These are phyloP conservation scores for Calonectria montana DNA, from an alignment of 2,329 filamentous ascomycete genomes.

Conservation along the genomic window DNA sequence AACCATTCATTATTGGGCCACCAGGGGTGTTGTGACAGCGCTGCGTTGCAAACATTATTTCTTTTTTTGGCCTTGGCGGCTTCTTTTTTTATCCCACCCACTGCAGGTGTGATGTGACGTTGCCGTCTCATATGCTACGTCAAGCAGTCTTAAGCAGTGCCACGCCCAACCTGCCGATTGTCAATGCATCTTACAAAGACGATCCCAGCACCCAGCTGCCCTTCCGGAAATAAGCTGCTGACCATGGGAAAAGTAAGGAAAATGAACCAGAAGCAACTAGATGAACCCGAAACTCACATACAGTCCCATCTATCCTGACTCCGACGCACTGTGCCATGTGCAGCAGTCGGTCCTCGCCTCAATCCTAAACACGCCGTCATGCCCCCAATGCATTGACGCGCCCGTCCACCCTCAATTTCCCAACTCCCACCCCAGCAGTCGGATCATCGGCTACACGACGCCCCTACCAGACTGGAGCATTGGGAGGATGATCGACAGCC, in stretches of 20 bases:
- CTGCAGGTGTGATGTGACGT: slow-evolving; percentile 1
- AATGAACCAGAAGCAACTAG: not conserved
- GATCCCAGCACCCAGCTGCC: not conserved
- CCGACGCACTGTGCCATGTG: slow-evolving; percentile 4
- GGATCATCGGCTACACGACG: slow-evolving; percentile 16
- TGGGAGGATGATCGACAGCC: slow-evolving; percentile 4
- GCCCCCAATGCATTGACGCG: not conserved
- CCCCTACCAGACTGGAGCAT: not conserved
- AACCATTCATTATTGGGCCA: not conserved
- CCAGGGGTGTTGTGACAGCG: not conserved
- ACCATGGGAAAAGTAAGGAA: not conserved
- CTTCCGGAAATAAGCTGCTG: not conserved
- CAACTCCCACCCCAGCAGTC: not conserved
- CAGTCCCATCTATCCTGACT: not conserved
- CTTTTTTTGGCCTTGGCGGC: not conserved
- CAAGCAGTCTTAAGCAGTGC: not conserved
- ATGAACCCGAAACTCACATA: not conserved
- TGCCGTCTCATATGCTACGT: not conserved
- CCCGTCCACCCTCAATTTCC: slow-evolving; percentile 2
- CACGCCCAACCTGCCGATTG: not conserved
- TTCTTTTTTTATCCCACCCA: slow-evolving; percentile 7
- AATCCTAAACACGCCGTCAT: slow-evolving; percentile 10
- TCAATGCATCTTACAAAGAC: not conserved
- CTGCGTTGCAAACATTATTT: not conserved
- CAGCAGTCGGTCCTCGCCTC: not conserved